Conservation (phyloP, 805 yeast genomes). For the Kluyveromyces lactis region DNA sequence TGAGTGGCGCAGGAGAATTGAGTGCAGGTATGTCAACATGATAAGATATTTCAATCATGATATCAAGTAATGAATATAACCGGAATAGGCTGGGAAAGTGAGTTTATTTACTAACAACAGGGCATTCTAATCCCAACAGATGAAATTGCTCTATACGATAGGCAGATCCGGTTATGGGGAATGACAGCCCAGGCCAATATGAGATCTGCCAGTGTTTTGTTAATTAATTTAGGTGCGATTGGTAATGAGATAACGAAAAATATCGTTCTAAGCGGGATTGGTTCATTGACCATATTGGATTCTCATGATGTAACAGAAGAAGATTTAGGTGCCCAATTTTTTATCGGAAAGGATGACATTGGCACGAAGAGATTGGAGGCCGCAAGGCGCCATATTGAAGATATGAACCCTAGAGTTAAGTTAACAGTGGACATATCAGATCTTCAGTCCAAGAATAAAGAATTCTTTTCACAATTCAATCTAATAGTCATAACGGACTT, state of each 20-base stretch:
- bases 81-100: no score
- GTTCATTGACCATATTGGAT: constrained; percentile 67
- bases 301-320: constrained; percentile 41
- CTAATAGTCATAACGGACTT: constrained; percentile 72
- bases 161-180: constrained; percentile 96
- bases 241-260: constrained; percentile 82
- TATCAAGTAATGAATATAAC: no score
- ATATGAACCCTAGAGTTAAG: constrained; percentile 73
- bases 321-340: constrained; percentile 71
- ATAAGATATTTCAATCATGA: no score
- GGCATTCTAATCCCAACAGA: constrained; percentile 34
- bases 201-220: constrained; percentile 59
- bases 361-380: constrained; percentile 51
- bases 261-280: constrained; percentile 81
- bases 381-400: constrained; percentile 48
- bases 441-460: constrained; percentile 16
- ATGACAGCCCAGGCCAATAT: constrained; percentile 77
- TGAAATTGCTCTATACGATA: constrained; percentile 85
- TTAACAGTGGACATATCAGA: constrained; percentile 36
- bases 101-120: neutral
- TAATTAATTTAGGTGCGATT: constrained; percentile 67
- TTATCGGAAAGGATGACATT: constrained; percentile 45
- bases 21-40: neutral
- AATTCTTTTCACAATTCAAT: constrained; percentile 49
- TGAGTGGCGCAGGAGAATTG: no score